A percentile compares a stretch with the other conserved stretches of the same genome.
Conservation (phyloP, 148 eudicot genomes). For the Suaeda aralocaspica region DNA sequence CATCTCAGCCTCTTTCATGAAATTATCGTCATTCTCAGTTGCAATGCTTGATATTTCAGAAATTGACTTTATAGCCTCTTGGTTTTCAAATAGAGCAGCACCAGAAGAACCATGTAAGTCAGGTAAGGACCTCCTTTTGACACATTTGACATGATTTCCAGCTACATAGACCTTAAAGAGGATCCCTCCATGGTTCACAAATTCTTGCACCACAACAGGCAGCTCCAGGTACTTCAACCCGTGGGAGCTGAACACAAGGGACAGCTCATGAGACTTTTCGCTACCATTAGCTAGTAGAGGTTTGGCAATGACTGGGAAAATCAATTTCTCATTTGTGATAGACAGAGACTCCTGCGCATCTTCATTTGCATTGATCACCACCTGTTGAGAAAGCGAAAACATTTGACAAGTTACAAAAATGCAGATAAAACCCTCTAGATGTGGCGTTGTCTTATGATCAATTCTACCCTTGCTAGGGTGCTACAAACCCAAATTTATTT, state of each 20-base stretch:
- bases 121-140: slow-evolving; percentile 58
- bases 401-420: no score
- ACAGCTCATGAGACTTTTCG: slow-evolving; percentile 49
- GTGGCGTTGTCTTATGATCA: no score
- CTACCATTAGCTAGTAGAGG: slow-evolving; percentile 48
- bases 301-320: slow-evolving; percentile 60
- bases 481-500: no score
- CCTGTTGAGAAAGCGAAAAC: slow-evolving; percentile 26
- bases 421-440: no score
- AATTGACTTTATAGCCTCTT: slow-evolving; percentile 32
- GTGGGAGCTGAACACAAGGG: slow-evolving; percentile 35
- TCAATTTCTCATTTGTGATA: neutral
- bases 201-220: slow-evolving; percentile 62
- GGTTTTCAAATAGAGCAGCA: slow-evolving; percentile 4
- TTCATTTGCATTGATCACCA: slow-evolving; percentile 18
- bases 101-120: slow-evolving; percentile 27
- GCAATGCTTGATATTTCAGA: slow-evolving; percentile 50
- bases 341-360: neutral
- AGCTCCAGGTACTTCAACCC: slow-evolving; percentile 38
- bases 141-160: slow-evolving; percentile 54
- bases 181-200: slow-evolving; percentile 71
- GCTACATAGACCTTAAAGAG: slow-evolving; percentile 76
- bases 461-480: no score
- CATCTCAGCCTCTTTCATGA: slow-evolving; percentile 29
- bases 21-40: slow-evolving; percentile 10